Conservation (phyloP, 1,284 basidiomycete species). For the Wolfiporia cocos region DNA sequence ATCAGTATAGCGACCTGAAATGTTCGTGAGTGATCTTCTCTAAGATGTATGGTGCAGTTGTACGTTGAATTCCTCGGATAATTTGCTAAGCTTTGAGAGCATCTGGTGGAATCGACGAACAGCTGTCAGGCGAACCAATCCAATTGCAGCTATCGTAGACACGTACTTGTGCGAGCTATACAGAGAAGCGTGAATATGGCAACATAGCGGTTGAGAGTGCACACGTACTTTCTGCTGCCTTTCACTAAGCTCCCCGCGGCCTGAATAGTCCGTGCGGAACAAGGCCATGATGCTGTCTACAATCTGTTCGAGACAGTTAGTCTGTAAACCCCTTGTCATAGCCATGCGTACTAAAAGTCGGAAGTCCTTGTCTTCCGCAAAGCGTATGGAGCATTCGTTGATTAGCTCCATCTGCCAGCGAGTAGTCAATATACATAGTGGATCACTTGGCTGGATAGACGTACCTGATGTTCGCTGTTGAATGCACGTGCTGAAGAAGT, state of each 20-base stretch:
- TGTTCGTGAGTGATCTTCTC: too few species aligned
- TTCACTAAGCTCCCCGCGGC: conserved; percentile 88
- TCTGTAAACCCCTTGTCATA: too few species aligned
- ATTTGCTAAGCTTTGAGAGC: conserved; percentile 84
- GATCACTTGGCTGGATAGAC: conserved; percentile 2
- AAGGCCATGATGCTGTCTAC: conserved; percentile 95
- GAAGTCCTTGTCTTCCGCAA: conserved; percentile 80
- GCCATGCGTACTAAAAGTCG: conserved; percentile 59
- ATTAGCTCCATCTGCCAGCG: conserved; percentile 73
- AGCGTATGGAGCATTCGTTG: conserved; percentile 77
- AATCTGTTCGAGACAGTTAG: conserved; percentile 63
- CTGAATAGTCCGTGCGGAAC: conserved; percentile 89
- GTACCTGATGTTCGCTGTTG: conserved; percentile 83
- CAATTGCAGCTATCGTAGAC: too few species aligned
- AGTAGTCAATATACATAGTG: too few species aligned
- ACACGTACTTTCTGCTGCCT: conserved; percentile 77
- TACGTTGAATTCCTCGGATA: conserved; percentile 89
- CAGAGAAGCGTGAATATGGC: not conserved
- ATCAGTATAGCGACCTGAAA: conserved; percentile 76
- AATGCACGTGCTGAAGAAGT: conserved; percentile 79
- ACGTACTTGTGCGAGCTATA: conserved; percentile 59
- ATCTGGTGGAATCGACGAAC: conserved; percentile 44
- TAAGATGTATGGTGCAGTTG: too few species aligned
- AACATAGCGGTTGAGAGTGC: not conserved
- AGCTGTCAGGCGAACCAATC: not conserved